Evolutionary conservation across 2,329 filamentous ascomycete species (phyloP).

Genomic region (Fusarium solani-melongenae): DNA sequence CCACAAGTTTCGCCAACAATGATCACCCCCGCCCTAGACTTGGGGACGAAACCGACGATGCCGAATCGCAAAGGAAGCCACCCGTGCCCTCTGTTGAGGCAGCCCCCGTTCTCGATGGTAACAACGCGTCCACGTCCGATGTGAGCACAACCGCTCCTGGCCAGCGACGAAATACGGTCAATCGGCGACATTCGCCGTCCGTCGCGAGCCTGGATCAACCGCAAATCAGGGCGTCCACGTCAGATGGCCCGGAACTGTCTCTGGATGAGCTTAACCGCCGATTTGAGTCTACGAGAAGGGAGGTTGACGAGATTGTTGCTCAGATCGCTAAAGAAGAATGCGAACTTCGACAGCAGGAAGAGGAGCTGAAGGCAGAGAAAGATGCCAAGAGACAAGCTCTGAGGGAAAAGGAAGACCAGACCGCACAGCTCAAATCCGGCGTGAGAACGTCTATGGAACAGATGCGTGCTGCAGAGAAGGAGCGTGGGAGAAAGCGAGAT

Average conservation of each 20-base stretch:
- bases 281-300: constrained; percentile 82
- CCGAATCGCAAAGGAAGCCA: constrained; percentile 59
- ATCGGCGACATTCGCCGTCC: constrained; percentile 80
- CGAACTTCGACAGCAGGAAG: constrained; percentile 73
- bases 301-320: constrained; percentile 82
- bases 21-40: constrained; percentile 56
- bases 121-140: constrained; percentile 73
- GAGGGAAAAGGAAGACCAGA: constrained; percentile 92
- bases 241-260: constrained; percentile 71
- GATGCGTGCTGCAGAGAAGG: constrained; percentile 83
- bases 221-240: constrained; percentile 56
- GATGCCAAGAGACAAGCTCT: constrained; percentile 81
- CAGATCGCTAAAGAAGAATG: constrained; percentile 78
- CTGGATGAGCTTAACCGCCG: constrained; percentile 83
- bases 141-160: constrained; percentile 57
- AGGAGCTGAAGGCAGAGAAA: constrained; percentile 79
- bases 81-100: constrained; percentile 71
- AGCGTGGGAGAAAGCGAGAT: constrained; percentile 82
- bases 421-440: constrained; percentile 83
- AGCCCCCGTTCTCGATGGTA: constrained; percentile 69
- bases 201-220: constrained; percentile 66
- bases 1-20: constrained; percentile 66
- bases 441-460: constrained; percentile 82
- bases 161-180: constrained; percentile 67
- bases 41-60: constrained; percentile 57